phyloP scores from a whole-genome alignment of 2,329 filamentous ascomycete species.

The Penicillium sp. region DNA sequence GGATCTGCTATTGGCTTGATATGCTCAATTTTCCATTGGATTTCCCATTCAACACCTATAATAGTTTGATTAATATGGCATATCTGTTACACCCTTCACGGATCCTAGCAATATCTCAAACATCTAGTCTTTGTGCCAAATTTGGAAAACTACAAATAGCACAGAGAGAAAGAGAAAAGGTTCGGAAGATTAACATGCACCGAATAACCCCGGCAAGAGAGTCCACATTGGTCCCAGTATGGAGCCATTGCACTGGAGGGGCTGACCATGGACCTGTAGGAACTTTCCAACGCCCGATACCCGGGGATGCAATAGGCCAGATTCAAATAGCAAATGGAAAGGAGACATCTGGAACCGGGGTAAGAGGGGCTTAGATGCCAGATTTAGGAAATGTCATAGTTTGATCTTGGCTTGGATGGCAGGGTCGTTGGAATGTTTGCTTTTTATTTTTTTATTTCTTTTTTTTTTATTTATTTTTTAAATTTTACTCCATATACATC shows the following conservation, averaged over 20 bases:
- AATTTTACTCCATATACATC: neutral
- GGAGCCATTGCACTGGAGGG: neutral
- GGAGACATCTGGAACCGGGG: neutral
- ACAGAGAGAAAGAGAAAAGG: neutral
- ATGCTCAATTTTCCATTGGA: neutral
- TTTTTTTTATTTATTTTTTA: no score
- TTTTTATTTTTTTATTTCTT: neutral
- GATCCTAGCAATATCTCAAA: neutral
- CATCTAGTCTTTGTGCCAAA: slow-evolving; percentile 24
- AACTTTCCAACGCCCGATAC: slow-evolving; percentile 1
- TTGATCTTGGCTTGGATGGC: neutral
- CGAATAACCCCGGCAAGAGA: neutral
- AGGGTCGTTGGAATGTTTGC: neutral
- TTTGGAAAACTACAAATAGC: slow-evolving; percentile 11
- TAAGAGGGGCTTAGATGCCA: neutral
- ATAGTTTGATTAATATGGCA: neutral
- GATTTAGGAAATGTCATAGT: neutral
- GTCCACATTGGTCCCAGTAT: neutral
- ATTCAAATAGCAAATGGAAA: slow-evolving; percentile 13
- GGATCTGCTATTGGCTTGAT: slow-evolving; percentile 2
- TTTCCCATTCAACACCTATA: neutral
- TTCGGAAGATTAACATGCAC: neutral
- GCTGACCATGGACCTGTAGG: slow-evolving; percentile 7
- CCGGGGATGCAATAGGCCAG: slow-evolving; percentile 14
- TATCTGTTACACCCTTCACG: neutral